Percentiles rank a stretch among this genome's conserved stretches.
phyloP scores from a whole-genome alignment of 495 filamentous ascomycete genomes.

The Amphirosellinia nigrospora region DNA sequence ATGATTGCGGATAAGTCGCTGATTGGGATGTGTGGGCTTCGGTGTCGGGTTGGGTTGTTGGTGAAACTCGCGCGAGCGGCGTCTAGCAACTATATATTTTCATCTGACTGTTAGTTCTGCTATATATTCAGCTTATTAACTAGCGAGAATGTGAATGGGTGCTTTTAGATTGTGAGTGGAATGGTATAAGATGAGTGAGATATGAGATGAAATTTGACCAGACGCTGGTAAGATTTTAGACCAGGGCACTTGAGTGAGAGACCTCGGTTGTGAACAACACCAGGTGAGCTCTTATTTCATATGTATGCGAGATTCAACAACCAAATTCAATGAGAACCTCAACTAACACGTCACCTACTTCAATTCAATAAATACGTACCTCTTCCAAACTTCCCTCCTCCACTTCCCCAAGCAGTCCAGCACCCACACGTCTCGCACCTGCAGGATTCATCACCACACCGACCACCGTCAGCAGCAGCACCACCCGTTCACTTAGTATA shows the following conservation, averaged over 20 bases:
- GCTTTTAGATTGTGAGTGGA: neutral
- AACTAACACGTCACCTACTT: neutral
- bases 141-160: neutral
- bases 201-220: constrained; percentile 4
- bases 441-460: constrained; percentile 30
- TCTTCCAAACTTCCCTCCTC: constrained; percentile 68
- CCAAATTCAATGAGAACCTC: too few relatives aligned
- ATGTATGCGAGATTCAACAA: neutral
- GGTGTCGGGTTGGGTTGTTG: constrained; percentile 16
- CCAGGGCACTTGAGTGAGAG: neutral
- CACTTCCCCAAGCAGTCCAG: constrained; percentile 67
- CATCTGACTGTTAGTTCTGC: constrained; percentile 1
- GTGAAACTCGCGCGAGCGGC: constrained; percentile 53
- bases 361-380: constrained; percentile 55
- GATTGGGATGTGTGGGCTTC: constrained; percentile 47
- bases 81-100: constrained; percentile 44
- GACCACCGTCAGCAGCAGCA: neutral
- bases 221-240: constrained; percentile 42
- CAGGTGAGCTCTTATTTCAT: neutral
- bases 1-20: constrained; percentile 49
- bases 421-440: constrained; percentile 54
- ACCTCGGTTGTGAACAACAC: neutral
- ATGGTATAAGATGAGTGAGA: neutral
- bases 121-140: neutral
- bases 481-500: neutral